phyloP scores from a whole-genome alignment of 2,329 filamentous ascomycete genomes.

The Proliferodiscus dingleyae region DNA sequence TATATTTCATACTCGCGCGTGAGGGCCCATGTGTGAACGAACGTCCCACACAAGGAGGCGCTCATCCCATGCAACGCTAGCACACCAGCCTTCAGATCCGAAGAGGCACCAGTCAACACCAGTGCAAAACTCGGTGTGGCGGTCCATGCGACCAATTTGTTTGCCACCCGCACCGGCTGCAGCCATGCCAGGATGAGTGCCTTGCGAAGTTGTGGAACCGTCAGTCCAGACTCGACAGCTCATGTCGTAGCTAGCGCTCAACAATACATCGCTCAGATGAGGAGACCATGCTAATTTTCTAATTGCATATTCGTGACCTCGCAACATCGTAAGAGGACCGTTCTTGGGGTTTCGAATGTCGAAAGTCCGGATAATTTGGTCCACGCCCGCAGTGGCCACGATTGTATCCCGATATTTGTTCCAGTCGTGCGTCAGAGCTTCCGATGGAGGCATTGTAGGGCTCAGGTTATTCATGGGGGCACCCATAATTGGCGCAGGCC shows the following conservation, averaged over 20 bases:
- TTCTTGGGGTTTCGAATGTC: conserved; percentile 74
- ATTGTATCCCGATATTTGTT: conserved; percentile 91
- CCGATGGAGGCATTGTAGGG: conserved; percentile 40
- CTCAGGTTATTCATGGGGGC: conserved; percentile 23
- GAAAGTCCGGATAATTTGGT: conserved; percentile 81
- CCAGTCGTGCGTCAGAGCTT: conserved; percentile 95
- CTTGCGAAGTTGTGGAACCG: conserved; percentile 42
- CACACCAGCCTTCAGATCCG: conserved; percentile 91
- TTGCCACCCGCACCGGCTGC: conserved; percentile 23
- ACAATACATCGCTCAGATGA: conserved; percentile 80
- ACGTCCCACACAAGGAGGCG: conserved; percentile 89
- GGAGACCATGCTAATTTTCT: conserved; percentile 86
- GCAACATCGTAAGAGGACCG: conserved; percentile 68
- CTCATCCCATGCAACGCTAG: conserved; percentile 93
- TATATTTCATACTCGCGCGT: too few species aligned
- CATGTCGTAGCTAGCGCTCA: conserved; percentile 97
- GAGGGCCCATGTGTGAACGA: conserved; percentile 51
- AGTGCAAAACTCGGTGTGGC: conserved; percentile 92
- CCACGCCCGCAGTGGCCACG: conserved; percentile 84
- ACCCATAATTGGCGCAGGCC: conserved; percentile 38
- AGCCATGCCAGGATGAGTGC: conserved; percentile 29
- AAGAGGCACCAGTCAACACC: conserved; percentile 98
- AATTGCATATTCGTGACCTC: conserved; percentile 88
- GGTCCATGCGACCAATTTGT: conserved; percentile 67
- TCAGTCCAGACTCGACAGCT: conserved; percentile 93